Evolutionary conservation across 495 filamentous ascomycete genomes (phyloP).

Genomic region (Podospora bellae-mahoneyi): DNA sequence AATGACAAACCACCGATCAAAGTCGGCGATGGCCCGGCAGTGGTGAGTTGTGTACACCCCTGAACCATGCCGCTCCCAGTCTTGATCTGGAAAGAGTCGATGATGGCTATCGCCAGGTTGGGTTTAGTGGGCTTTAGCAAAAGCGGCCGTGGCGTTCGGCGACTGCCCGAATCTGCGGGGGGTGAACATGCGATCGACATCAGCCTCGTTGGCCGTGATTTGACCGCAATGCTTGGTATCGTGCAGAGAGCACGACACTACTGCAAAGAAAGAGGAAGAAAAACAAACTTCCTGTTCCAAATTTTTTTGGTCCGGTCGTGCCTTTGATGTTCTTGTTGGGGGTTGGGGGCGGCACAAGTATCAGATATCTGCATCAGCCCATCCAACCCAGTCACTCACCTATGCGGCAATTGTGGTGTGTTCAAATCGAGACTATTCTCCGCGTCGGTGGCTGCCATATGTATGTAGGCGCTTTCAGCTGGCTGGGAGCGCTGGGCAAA

Average conservation of each 20-base stretch:
- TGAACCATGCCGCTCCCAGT: conserved; percentile 2
- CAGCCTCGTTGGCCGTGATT: conserved; percentile 8
- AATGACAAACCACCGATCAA: conserved; percentile 1
- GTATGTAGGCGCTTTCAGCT: not conserved
- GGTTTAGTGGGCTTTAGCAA: not conserved
- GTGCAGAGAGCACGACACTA: conserved; percentile 2
- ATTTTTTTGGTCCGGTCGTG: not conserved
- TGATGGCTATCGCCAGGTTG: not conserved
- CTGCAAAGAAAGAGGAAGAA: not conserved
- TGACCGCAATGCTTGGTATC: conserved; percentile 1
- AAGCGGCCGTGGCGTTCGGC: conserved; percentile 11
- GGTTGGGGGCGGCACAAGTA: not conserved
- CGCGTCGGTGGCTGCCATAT: conserved; percentile 9
- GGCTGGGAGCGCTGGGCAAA: not conserved
- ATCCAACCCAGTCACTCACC: too few species aligned
- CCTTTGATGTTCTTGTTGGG: not conserved
- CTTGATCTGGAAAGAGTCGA: conserved; percentile 1
- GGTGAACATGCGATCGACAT: conserved; percentile 7
- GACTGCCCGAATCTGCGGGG: conserved; percentile 12
- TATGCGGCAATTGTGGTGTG: not conserved
- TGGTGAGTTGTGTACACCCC: not conserved
- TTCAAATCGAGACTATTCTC: conserved; percentile 9
- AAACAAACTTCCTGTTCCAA: conserved; percentile 3
- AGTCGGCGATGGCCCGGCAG: not conserved
- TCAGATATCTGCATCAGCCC: not conserved